Base-by-base conservation (phyloP, 306 rosid species). In the Trifolium dubium region DNA sequence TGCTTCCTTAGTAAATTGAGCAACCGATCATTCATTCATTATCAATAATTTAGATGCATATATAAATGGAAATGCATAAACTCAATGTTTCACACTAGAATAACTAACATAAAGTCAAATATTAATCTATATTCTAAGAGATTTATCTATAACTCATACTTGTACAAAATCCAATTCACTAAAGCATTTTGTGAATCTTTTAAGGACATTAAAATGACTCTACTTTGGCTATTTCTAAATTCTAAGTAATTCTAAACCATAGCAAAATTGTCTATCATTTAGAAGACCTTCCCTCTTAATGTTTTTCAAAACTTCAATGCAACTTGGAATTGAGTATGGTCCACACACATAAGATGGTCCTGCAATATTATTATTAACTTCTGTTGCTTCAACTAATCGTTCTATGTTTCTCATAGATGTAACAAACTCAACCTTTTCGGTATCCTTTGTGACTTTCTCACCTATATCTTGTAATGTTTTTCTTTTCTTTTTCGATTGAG, bases 241-340 rank as follows among this genome's bases (percentile, higher is more conserved):
- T 60, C 65, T 60, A 60, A 60, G 65, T 34, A 60, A 13, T 60
- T 60, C 65, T 60, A 60, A 60, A 30, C 40, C 64, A 59, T 11
- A 59, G 41, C 64, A 12, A 59, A 59, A 30, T 30, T 60, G 40
- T 60, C 65, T 34, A 30, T 15, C 65, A 60, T 30, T 60, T 10
- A 60, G 15, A 60, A 60, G 65, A n/a, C 41, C 65, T 13, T 6
- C 41, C 65, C 17, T 17, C 5, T 13, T 8, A 12, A 34, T 34
- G 37, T 34, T 32, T 31, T 60, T 30, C 37, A 60, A 60, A 39
- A 60, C 65, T 30, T 60, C 37, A 6, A 60, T 34, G 37, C 65
- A 60, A 60, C 13, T n/a, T 60, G 65, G 65, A 60, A 60, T 60
- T 13, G 65, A 60, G 41, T 60, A 60, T 4, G 2, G 10, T 60